Conservation (phyloP, 2,329 filamentous ascomycete genomes). For the Microdochium bolleyi region DNA sequence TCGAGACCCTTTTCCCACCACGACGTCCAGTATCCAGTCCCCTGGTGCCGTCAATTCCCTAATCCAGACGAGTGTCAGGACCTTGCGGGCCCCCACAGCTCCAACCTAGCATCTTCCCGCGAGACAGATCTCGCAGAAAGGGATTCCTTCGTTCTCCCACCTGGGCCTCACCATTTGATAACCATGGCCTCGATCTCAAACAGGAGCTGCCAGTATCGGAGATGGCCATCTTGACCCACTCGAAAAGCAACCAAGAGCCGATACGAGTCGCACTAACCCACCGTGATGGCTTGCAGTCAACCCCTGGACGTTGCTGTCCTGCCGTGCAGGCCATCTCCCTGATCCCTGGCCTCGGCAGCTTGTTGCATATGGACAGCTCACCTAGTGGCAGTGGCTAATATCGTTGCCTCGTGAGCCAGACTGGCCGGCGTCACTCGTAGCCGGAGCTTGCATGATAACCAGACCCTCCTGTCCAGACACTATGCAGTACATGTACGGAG, state of each 20-base stretch:
- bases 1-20: neutral
- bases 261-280: neutral
- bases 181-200: too few species aligned
- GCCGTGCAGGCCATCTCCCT: neutral
- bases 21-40: neutral
- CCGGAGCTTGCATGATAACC: neutral
- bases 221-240: neutral
- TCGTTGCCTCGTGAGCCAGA: neutral
- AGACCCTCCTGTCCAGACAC: neutral
- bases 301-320: neutral
- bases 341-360: neutral
- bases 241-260: neutral
- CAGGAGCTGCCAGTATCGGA: too few species aligned
- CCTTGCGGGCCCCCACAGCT: neutral
- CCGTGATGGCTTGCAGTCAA: neutral
- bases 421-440: neutral
- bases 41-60: neutral
- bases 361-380: neutral
- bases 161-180: too few species aligned
- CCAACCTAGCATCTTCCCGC: neutral
- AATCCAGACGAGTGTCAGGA: neutral
- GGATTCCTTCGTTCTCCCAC: too few species aligned
- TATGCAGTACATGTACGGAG: too few species aligned
- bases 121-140: too few species aligned
- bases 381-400: neutral